Evolutionary conservation across 257 asterid species (phyloP), one percentile per base, ranked within the genome.

Genomic region (Jasminum sambac): DNA sequence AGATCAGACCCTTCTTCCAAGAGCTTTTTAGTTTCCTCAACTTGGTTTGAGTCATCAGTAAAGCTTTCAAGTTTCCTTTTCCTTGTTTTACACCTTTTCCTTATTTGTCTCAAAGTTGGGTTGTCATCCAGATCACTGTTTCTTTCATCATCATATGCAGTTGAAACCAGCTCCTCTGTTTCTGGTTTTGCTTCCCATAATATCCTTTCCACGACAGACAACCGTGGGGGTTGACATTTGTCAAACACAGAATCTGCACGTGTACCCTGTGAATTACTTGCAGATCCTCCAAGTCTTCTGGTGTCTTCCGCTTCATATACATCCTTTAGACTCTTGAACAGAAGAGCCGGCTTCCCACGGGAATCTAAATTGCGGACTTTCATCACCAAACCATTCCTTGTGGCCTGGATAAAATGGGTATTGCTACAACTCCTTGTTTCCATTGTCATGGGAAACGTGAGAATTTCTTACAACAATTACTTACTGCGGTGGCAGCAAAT

Each of bases 391-490:
- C 80, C 83, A 43, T 78, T 80, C 68, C 80, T 83, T 72, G 79
- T 72, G 66, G 93, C 78, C 30, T 72, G 84, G 79, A 89, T 86
- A 69, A 71, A 84, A 81, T 86, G 89, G 41, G 23, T n/a, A 62
- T 76, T 63, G 42, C 58, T 77, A 77, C 89, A 80, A 67, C 80
- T 70, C 79, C 80, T 74, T 63, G 55, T 82, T 78, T 78, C 85
- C 98, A 89, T 92, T 12, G 9, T 78, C 78, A 57, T 63, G 30
- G 50, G 66, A 41, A 58, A 42, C 11, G 26, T 19, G 40, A 30
- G 9, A 40, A 34, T 70, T 57, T 65, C 52, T 64, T 63, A 64
- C 26, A 63, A 42, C 55, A 63, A 11, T 42, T 34, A 69, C n/a
- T 70, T 34, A 19, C 40, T 16, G 59, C 4, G 21, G 59, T 24